Conservation (phyloP, 495 filamentous ascomycete genomes). For the Hyaloscypha variabilis region DNA sequence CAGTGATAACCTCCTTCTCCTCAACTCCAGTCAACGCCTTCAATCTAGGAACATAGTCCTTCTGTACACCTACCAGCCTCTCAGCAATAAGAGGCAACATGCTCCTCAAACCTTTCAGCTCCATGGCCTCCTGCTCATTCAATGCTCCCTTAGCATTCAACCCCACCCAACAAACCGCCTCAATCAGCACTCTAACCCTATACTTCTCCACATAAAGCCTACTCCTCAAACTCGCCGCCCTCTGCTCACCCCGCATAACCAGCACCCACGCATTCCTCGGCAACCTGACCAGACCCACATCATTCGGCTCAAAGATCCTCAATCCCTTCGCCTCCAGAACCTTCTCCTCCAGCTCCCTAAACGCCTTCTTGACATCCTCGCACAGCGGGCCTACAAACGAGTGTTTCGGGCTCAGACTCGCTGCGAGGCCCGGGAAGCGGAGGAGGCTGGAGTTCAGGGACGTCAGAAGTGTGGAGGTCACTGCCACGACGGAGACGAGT, state of each 20-base stretch:
- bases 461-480: constrained; percentile 12
- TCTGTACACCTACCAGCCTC: constrained; percentile 20
- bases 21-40: neutral
- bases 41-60: constrained; percentile 19
- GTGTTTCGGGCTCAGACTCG: neutral
- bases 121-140: constrained; percentile 3
- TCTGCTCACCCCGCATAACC: constrained; percentile 7
- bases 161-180: constrained; percentile 18
- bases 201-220: constrained; percentile 25
- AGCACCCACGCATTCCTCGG: constrained; percentile 15
- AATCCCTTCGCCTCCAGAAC: constrained; percentile 12
- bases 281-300: constrained; percentile 17
- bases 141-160: neutral
- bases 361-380: constrained; percentile 13
- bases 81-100: constrained; percentile 24
- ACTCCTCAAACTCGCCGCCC: constrained; percentile 9
- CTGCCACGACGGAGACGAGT: constrained; percentile 10
- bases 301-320: constrained; percentile 21
- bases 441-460: constrained; percentile 6
- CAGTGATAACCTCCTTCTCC: neutral
- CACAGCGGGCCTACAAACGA: constrained; percentile 18
- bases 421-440: constrained; percentile 5
- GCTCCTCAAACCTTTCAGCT: constrained; percentile 3
- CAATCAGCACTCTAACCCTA: constrained; percentile 23
- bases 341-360: neutral